A percentile compares a stretch with the other conserved stretches of the same genome.
These are phyloP conservation scores for Phytophthora vignae DNA, from an alignment of 352 stramenopile species.

Conservation along the genomic window DNA sequence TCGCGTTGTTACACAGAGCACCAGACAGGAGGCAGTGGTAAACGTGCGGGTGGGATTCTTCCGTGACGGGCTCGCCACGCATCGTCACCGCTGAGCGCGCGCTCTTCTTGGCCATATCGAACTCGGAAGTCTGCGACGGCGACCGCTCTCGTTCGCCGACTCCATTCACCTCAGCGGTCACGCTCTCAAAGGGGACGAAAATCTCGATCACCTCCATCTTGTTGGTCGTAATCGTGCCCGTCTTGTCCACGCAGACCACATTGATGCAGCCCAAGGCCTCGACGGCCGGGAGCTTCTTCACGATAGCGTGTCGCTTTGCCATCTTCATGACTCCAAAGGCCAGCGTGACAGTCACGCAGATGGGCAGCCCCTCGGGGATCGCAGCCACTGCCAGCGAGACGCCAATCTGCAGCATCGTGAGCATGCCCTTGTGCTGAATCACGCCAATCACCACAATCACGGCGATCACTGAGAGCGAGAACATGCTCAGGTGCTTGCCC, in stretches of 20 bases:
- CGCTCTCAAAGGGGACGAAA: slow-evolving; percentile 82
- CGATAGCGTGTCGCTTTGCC: slow-evolving; percentile 85
- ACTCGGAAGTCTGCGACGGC: slow-evolving; percentile 14
- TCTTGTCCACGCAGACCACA: slow-evolving; percentile 95
- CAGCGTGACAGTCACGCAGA: slow-evolving; percentile 85
- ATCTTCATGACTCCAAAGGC: slow-evolving; percentile 89
- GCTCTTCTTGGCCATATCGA: slow-evolving; percentile 18
- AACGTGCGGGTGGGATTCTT: slow-evolving; percentile 69
- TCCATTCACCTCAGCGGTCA: slow-evolving; percentile 73
- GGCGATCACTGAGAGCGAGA: slow-evolving; percentile 93
- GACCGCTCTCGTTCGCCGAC: slow-evolving; percentile 46
- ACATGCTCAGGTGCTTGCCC: slow-evolving; percentile 94
- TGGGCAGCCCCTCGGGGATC: slow-evolving; percentile 80
- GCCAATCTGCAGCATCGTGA: slow-evolving; percentile 97
- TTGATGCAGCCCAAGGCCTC: slow-evolving; percentile 92
- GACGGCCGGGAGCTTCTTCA: slow-evolving; percentile 90
- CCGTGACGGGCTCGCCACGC: slow-evolving; percentile 68
- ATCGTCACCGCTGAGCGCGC: slow-evolving; percentile 53
- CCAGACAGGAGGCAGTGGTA: slow-evolving; percentile 79
- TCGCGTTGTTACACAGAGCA: slow-evolving; percentile 84
- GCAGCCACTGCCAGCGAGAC: slow-evolving; percentile 89
- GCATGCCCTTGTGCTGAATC: slow-evolving; percentile 91
- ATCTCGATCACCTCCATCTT: slow-evolving; percentile 89
- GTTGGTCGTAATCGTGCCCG: slow-evolving; percentile 94
- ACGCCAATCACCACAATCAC: slow-evolving; percentile 95